Conservation (phyloP, 2,329 filamentous ascomycete genomes). For the Claviceps humidiphila region DNA sequence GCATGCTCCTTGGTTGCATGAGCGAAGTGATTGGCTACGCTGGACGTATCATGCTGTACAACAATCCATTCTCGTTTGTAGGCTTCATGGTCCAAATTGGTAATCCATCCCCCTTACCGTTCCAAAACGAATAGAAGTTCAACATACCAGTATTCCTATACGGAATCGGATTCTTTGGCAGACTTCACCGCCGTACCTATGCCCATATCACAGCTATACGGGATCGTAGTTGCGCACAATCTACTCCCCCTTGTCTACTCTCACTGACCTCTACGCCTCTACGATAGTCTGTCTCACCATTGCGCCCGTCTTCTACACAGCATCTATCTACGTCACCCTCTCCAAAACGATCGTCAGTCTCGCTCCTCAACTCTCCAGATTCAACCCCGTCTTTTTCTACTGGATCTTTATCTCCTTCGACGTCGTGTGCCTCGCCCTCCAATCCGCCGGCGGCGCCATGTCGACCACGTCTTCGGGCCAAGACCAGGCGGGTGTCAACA, state of each 20-base stretch:
- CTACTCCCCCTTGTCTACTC: not conserved
- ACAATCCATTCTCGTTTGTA: conserved; percentile 43
- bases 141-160: not conserved
- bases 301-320: conserved; percentile 36
- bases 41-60: conserved; percentile 42
- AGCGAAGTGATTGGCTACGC: conserved; percentile 49
- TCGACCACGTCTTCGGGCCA: conserved; percentile 28
- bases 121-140: not conserved
- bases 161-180: not conserved
- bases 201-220: too few species aligned
- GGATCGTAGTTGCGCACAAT: not conserved
- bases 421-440: conserved; percentile 41
- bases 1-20: conserved; percentile 42
- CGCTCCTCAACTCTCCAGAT: conserved; percentile 26
- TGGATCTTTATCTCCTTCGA: conserved; percentile 43
- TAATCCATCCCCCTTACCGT: conserved; percentile 14
- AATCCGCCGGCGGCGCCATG: conserved; percentile 43
- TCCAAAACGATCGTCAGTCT: conserved; percentile 28
- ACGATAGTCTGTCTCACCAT: conserved; percentile 40
- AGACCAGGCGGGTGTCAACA: conserved; percentile 24
- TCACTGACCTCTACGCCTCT: not conserved
- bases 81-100: conserved; percentile 56
- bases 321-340: conserved; percentile 54
- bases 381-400: conserved; percentile 29
- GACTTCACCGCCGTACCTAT: not conserved